Conservation (phyloP, 257 asterid genomes). For the Ballota nigra region DNA sequence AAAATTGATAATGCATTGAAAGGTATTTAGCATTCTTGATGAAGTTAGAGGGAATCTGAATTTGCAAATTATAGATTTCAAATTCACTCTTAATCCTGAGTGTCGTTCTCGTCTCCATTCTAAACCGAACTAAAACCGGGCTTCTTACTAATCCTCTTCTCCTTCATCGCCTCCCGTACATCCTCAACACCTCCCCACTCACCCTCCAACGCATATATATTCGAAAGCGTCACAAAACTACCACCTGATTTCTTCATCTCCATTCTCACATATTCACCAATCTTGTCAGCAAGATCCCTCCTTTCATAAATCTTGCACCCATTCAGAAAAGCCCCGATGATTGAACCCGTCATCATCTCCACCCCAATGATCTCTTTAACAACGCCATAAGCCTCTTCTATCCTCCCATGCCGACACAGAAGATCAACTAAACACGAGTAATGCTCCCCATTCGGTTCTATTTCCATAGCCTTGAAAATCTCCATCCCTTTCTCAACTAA, state of each 20-base stretch:
- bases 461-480: neutral
- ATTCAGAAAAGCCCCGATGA: slow-evolving; percentile 1
- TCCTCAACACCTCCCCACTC: slow-evolving; percentile 52
- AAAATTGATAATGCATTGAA: too few species aligned
- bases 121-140: slow-evolving; percentile 51
- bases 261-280: neutral
- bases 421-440: slow-evolving; percentile 4
- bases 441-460: neutral
- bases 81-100: neutral
- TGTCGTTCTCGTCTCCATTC: neutral
- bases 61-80: neutral
- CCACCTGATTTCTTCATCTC: neutral
- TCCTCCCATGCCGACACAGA: slow-evolving; percentile 1
- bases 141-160: slow-evolving; percentile 37
- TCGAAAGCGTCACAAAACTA: neutral
- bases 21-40: too few species aligned
- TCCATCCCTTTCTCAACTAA: neutral
- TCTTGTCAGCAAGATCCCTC: slow-evolving; percentile 2
- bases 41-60: too few species aligned
- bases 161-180: slow-evolving; percentile 53
- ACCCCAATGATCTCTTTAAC: neutral
- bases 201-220: neutral
- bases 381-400: neutral
- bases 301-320: slow-evolving; percentile 10
- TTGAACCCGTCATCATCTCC: neutral